These are phyloP conservation scores for Diaporthe nobilis DNA, from an alignment of 2,329 filamentous ascomycete species.

Conservation along the genomic window DNA sequence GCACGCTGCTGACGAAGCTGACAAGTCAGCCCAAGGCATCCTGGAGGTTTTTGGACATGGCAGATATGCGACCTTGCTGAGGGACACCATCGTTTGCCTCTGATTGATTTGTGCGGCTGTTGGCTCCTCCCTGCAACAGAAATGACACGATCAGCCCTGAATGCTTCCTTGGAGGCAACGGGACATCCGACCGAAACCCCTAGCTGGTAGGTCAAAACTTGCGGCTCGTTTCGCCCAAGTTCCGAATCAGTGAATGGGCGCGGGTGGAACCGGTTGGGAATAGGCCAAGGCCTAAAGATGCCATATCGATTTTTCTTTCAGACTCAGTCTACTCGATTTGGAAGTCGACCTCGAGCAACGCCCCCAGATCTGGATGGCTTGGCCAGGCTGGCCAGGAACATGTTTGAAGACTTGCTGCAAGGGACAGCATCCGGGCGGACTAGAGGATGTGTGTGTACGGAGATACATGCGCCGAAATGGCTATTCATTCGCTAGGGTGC, in stretches of 20 bases:
- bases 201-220: constrained; percentile 29
- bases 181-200: constrained; percentile 34
- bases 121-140: constrained; percentile 15
- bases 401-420: constrained; percentile 33
- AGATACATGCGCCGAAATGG: constrained; percentile 30
- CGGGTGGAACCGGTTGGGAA: constrained; percentile 33
- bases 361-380: constrained; percentile 34
- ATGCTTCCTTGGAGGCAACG: background rate
- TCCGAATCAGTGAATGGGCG: constrained; percentile 33
- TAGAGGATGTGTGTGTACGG: constrained; percentile 15
- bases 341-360: constrained; percentile 35
- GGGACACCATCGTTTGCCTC: background rate
- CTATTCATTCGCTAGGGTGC: constrained; percentile 19
- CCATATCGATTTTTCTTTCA: constrained; percentile 7
- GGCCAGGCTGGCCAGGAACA: constrained; percentile 17
- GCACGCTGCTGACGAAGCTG: constrained; percentile 25
- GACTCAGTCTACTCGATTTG: constrained; percentile 30
- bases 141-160: constrained; percentile 17
- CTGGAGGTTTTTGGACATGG: constrained; percentile 14
- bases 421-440: constrained; percentile 29
- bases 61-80: constrained; percentile 9
- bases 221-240: constrained; percentile 42
- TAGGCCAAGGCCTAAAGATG: constrained; percentile 9
- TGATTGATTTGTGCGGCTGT: constrained; percentile 23
- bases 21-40: constrained; percentile 24